Evolutionary conservation across 306 rosid species (phyloP).

Genomic region (Rosa rugosa): DNA sequence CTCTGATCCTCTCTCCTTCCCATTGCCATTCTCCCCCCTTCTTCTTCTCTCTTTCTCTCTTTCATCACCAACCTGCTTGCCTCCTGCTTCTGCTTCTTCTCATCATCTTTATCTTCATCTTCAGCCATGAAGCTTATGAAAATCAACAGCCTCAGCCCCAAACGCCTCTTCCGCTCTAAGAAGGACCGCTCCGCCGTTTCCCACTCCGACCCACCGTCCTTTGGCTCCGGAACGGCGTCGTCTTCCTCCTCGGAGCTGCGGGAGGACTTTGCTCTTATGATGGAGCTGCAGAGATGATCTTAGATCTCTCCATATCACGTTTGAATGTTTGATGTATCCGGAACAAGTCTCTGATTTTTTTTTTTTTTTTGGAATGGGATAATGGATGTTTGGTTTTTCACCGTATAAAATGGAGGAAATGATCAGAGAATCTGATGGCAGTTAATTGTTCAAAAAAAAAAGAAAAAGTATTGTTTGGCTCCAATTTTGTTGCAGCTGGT

Average conservation of each 20-base stretch:
- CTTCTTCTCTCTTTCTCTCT: not conserved
- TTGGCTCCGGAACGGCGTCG: conserved; percentile 27
- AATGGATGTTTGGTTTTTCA: not conserved
- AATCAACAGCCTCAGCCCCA: conserved; percentile 55
- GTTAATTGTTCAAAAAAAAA: no score
- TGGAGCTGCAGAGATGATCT: conserved; percentile 58
- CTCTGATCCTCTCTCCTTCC: no score
- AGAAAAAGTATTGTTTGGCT: no score
- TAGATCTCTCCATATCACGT: not conserved
- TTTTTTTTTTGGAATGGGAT: not conserved
- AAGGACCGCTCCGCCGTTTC: conserved; percentile 42
- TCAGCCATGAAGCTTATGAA: conserved; percentile 53
- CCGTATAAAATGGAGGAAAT: not conserved
- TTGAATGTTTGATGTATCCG: no score
- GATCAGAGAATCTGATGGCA: conserved; percentile 12
- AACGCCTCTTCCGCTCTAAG: conserved; percentile 50
- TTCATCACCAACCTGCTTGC: no score
- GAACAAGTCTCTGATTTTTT: not conserved
- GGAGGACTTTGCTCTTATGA: conserved; percentile 83
- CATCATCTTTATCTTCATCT: not conserved
- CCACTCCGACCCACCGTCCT: conserved; percentile 59
- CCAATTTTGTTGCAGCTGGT: no score
- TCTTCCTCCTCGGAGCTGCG: conserved; percentile 43
- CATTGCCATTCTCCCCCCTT: no score
- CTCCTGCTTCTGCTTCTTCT: no score